phyloP scores from a whole-genome alignment of 306 rosid species.

The Astragalus membranaceus region DNA sequence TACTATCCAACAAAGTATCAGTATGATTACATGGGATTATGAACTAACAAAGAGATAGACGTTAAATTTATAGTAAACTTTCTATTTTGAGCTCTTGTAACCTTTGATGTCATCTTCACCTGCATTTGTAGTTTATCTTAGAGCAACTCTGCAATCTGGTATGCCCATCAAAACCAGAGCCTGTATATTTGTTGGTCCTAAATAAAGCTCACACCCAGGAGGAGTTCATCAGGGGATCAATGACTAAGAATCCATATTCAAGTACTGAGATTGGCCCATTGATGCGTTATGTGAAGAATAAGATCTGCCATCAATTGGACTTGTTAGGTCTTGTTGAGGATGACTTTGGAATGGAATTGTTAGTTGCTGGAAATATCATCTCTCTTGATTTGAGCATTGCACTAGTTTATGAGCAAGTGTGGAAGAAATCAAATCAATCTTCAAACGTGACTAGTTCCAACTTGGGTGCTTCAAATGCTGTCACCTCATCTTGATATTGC shows the following conservation, averaged over 20 bases:
- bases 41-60: slow-evolving; percentile 1
- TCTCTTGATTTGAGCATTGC: slow-evolving; percentile 96
- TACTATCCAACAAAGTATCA: neutral
- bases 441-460: slow-evolving; percentile 58
- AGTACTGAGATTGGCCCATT: slow-evolving; percentile 95
- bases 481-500: slow-evolving; percentile 67
- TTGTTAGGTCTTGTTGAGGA: slow-evolving; percentile 82
- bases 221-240: slow-evolving; percentile 97
- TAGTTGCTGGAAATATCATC: slow-evolving; percentile 97
- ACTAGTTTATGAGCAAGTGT: slow-evolving; percentile 90
- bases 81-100: neutral
- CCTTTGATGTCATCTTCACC: slow-evolving; percentile 20
- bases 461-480: slow-evolving; percentile 53
- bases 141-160: slow-evolving; percentile 99
- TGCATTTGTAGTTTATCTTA: slow-evolving; percentile 77
- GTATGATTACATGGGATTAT: slow-evolving; percentile 10
- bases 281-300: slow-evolving; percentile 98
- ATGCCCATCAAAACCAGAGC: slow-evolving; percentile 97
- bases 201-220: slow-evolving; percentile 98
- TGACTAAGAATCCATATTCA: slow-evolving; percentile 97
- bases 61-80: neutral
- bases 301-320: slow-evolving; percentile 95
- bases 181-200: slow-evolving; percentile 77
- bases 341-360: slow-evolving; percentile 98
- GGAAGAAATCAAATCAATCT: slow-evolving; percentile 91